Conservation (phyloP, 352 stramenopile species). For the Phytophthora niederhauseri region DNA sequence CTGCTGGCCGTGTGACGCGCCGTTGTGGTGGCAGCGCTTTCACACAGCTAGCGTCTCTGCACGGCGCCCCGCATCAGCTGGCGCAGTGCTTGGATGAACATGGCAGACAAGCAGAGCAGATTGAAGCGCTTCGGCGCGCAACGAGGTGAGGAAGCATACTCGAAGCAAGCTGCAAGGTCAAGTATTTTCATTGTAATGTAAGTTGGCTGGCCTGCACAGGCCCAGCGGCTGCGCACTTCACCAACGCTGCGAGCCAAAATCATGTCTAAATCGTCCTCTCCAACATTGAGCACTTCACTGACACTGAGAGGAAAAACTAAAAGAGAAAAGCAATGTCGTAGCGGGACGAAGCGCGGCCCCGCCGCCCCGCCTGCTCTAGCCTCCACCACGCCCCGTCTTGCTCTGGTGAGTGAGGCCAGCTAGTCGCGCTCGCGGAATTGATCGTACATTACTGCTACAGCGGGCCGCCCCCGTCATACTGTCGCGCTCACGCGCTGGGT, state of each 20-base stretch:
- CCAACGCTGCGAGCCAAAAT: constrained; percentile 35
- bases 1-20: constrained; percentile 27
- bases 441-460: constrained; percentile 51
- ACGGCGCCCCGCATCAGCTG: constrained; percentile 9
- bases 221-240: constrained; percentile 5
- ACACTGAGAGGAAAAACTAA: constrained; percentile 43
- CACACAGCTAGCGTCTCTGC: constrained; percentile 12
- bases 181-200: constrained; percentile 26
- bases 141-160: background rate
- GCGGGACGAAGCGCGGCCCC: background rate
- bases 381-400: constrained; percentile 13
- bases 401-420: constrained; percentile 20
- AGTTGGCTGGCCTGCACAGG: constrained; percentile 10
- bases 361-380: background rate
- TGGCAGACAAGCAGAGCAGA: constrained; percentile 9
- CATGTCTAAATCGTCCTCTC: constrained; percentile 39
- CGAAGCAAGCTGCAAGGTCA: constrained; percentile 5
- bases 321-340: constrained; percentile 35
- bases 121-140: background rate
- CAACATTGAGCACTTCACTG: constrained; percentile 61
- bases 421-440: constrained; percentile 32
- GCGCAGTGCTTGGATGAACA: constrained; percentile 23
- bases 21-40: constrained; percentile 21
- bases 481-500: constrained; percentile 79
- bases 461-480: constrained; percentile 44